Percentiles rank a stretch among this genome's conserved stretches.
These are phyloP conservation scores for Lipomyces mesembrius DNA, from an alignment of 805 yeast genomes.

Conservation along the genomic window DNA sequence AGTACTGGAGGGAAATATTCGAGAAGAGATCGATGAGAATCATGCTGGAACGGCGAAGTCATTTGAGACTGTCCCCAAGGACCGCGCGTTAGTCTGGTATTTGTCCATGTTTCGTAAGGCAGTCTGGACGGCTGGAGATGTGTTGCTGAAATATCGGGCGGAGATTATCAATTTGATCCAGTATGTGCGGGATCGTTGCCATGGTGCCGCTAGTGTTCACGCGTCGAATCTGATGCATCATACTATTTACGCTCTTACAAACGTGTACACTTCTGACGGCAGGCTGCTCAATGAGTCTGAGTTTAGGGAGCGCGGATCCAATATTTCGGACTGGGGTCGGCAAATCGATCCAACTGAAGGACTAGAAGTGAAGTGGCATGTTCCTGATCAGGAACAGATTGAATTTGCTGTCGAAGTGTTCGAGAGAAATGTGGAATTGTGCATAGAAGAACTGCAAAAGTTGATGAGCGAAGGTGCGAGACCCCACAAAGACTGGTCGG, in stretches of 20 bases:
- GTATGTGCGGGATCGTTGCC: slow-evolving; percentile 53
- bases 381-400: slow-evolving; percentile 63
- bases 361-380: slow-evolving; percentile 72
- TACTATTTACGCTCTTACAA: slow-evolving; percentile 64
- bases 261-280: slow-evolving; percentile 47
- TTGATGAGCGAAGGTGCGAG: slow-evolving; percentile 47
- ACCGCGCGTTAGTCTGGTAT: slow-evolving; percentile 74
- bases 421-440: slow-evolving; percentile 50
- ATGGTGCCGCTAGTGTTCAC: slow-evolving; percentile 67
- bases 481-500: slow-evolving; percentile 46
- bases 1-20: slow-evolving; percentile 57
- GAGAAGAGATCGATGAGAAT: slow-evolving; percentile 70
- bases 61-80: slow-evolving; percentile 75
- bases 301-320: slow-evolving; percentile 18
- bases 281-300: slow-evolving; percentile 28
- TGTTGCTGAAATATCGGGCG: slow-evolving; percentile 51
- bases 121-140: slow-evolving; percentile 66
- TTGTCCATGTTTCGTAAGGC: slow-evolving; percentile 70
- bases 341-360: slow-evolving; percentile 35
- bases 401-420: slow-evolving; percentile 65
- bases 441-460: slow-evolving; percentile 36
- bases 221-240: slow-evolving; percentile 70
- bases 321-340: slow-evolving; percentile 53
- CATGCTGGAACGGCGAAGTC: slow-evolving; percentile 79
- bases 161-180: slow-evolving; percentile 56